Percentiles rank a stretch among this genome's conserved stretches.
These are phyloP conservation scores for Ceriops zippeliana DNA, from an alignment of 345 rosid genomes.

Conservation along the genomic window DNA sequence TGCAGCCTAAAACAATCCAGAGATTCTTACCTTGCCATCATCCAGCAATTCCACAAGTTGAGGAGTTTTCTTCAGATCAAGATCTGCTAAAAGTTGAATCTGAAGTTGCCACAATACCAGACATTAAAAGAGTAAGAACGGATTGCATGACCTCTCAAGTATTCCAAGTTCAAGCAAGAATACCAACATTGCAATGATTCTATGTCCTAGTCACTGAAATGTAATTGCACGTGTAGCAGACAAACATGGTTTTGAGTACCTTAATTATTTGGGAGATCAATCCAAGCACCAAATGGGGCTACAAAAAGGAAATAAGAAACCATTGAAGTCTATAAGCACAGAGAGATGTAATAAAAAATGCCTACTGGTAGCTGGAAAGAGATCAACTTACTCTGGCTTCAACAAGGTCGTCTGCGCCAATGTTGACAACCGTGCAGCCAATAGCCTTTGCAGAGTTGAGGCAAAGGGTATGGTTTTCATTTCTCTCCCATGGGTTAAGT, in stretches of 20 bases:
- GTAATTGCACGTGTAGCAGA: neutral
- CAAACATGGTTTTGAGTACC: conserved; percentile 45
- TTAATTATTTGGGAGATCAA: conserved; percentile 94
- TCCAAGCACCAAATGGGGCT: conserved; percentile 98
- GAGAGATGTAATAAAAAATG: conserved; percentile 2
- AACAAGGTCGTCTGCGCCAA: conserved; percentile 86
- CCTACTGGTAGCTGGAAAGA: neutral
- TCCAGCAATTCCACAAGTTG: conserved; percentile 86
- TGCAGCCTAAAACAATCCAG: neutral
- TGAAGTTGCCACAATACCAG: conserved; percentile 27
- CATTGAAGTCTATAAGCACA: conserved; percentile 15
- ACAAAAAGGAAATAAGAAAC: conserved; percentile 21
- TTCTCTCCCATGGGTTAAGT: conserved; percentile 97
- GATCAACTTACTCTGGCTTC: conserved; percentile 83
- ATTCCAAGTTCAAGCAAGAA: neutral
- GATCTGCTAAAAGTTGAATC: conserved; percentile 96
- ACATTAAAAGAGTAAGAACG: conserved; percentile 1
- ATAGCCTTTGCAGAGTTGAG: conserved; percentile 99
- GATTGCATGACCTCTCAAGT: neutral
- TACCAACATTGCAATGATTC: conserved; percentile 1
- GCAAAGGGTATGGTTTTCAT: conserved; percentile 95
- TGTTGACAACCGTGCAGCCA: conserved; percentile 97
- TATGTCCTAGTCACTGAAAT: neutral
- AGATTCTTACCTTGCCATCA: conserved; percentile 56
- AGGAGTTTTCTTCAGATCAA: conserved; percentile 93